Evolutionary conservation across 2,329 filamentous ascomycete genomes (phyloP).

Genomic region (Alternaria triticimaculans): DNA sequence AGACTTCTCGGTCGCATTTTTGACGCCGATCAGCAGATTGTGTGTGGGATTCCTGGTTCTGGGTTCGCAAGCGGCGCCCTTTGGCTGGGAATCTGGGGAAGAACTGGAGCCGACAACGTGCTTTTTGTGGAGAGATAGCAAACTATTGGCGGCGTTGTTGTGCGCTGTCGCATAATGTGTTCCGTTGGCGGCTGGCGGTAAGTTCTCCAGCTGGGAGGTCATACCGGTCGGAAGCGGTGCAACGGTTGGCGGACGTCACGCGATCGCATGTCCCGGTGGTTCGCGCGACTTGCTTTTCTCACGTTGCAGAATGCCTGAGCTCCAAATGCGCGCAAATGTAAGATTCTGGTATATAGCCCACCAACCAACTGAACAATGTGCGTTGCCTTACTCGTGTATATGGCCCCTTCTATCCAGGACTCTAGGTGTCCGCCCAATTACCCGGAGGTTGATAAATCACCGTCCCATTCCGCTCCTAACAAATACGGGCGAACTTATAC

Average conservation of each 20-base stretch:
- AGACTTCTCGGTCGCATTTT: conserved; percentile 9
- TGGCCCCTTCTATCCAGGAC: not conserved
- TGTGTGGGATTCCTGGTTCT: not conserved
- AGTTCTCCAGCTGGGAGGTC: not conserved
- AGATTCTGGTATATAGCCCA: not conserved
- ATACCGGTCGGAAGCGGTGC: conserved; percentile 3
- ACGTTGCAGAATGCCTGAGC: not conserved
- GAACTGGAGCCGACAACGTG: conserved; percentile 5
- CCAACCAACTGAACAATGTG: conserved; percentile 2
- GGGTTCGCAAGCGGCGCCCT: not conserved
- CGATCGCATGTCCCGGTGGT: not conserved
- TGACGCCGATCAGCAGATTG: conserved; percentile 3
- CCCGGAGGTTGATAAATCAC: not conserved
- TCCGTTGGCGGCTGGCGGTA: not conserved
- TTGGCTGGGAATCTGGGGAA: conserved; percentile 4
- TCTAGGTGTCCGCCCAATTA: not conserved
- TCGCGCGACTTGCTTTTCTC: not conserved
- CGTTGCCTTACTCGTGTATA: not conserved
- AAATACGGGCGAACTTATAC: conserved; percentile 28
- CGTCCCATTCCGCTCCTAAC: conserved; percentile 17
- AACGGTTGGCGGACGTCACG: not conserved
- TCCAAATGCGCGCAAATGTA: not conserved
- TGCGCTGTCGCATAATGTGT: not conserved
- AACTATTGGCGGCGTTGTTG: not conserved
- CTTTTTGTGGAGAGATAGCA: not conserved